Evolutionary conservation across 345 rosid genomes (phyloP).

Genomic region (Brassica incana): DNA sequence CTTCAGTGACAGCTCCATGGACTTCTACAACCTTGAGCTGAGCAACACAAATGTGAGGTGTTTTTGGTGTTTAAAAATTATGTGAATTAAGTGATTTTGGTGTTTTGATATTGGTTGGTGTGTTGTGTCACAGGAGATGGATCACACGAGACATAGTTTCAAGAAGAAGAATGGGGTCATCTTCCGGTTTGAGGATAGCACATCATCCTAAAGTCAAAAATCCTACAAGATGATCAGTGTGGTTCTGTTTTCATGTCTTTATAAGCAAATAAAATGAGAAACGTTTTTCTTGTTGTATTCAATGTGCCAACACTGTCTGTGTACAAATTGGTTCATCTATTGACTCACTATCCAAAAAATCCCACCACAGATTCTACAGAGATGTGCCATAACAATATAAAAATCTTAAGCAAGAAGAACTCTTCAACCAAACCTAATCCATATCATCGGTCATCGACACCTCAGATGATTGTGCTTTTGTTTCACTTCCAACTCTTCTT

Average conservation of each 20-base stretch:
- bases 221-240: not conserved
- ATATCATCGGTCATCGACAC: constrained; percentile 5
- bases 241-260: not conserved
- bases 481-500: constrained; percentile 62
- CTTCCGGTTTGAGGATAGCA: constrained; percentile 37
- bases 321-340: not conserved
- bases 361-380: not conserved
- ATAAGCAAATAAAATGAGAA: not conserved
- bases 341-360: not conserved
- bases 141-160: constrained; percentile 63
- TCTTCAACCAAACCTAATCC: not conserved
- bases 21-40: constrained; percentile 82
- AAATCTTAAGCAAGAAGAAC: no score
- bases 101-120: constrained; percentile 7
- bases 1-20: constrained; percentile 53
- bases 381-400: no score
- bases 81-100: not conserved
- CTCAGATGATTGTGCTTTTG: constrained; percentile 20
- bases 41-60: constrained; percentile 74
- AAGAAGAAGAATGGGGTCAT: constrained; percentile 47
- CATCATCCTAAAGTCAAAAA: not conserved
- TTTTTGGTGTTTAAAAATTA: no score
- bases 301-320: not conserved
- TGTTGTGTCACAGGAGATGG: constrained; percentile 55
- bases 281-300: constrained; percentile 6